Evolutionary conservation across 108 stramenopile genomes (phyloP).

Genomic region (Pseudonitzschia multiseries): DNA sequence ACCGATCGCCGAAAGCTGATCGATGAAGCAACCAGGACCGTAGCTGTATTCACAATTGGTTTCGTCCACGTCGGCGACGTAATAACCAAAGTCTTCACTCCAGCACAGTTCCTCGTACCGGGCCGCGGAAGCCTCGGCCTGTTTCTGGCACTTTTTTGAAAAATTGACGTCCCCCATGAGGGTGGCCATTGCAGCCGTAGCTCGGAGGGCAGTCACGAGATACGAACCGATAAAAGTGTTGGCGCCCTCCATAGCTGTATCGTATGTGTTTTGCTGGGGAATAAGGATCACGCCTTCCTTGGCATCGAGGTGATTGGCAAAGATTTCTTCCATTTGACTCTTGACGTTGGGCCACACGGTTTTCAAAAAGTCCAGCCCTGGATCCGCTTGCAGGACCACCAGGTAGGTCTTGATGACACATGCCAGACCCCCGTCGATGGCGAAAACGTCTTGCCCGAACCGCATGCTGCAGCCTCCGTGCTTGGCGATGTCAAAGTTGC

Average conservation of each 20-base stretch:
- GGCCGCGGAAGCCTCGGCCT: background rate
- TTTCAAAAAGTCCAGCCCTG: slow-evolving; percentile 7
- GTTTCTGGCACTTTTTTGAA: slow-evolving; percentile 15
- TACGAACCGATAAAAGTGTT: slow-evolving; percentile 25
- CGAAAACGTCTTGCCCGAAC: slow-evolving; percentile 10
- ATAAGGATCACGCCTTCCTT: slow-evolving; percentile 9
- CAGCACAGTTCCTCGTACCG: slow-evolving; percentile 20
- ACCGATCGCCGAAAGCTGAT: slow-evolving; percentile 15
- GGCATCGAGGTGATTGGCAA: background rate
- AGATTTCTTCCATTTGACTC: slow-evolving; percentile 14
- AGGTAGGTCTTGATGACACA: slow-evolving; percentile 26
- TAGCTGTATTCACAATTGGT: slow-evolving; percentile 20
- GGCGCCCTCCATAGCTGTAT: slow-evolving; percentile 17
- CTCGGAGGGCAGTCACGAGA: slow-evolving; percentile 10
- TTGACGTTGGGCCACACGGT: slow-evolving; percentile 23
- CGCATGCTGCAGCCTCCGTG: slow-evolving; percentile 12
- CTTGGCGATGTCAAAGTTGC: slow-evolving; percentile 14
- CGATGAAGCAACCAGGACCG: slow-evolving; percentile 22
- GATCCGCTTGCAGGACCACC: slow-evolving; percentile 22
- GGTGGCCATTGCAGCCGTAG: slow-evolving; percentile 11
- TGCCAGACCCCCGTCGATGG: slow-evolving; percentile 21
- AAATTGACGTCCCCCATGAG: slow-evolving; percentile 21
- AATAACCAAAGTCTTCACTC: slow-evolving; percentile 13
- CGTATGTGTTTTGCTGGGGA: slow-evolving; percentile 23
- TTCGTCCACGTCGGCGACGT: slow-evolving; percentile 24